These are phyloP conservation scores for Neofusicoccum kwambonambiense DNA, from an alignment of 2,329 filamentous ascomycete species.

Conservation along the genomic window DNA sequence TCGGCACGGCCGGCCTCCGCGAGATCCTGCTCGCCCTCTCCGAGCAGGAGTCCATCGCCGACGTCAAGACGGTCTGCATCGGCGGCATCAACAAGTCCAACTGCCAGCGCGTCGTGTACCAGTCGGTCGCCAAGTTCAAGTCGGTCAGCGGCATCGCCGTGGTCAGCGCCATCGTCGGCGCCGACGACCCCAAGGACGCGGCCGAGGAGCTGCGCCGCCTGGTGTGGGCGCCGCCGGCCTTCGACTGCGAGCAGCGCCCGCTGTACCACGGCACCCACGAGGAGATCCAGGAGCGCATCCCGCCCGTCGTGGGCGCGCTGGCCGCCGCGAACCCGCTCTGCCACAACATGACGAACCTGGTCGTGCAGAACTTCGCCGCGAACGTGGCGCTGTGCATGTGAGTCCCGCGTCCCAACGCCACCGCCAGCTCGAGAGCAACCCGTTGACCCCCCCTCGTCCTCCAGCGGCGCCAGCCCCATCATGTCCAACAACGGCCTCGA, in stretches of 20 bases:
- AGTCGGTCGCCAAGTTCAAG: slow-evolving; percentile 59
- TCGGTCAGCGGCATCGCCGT: slow-evolving; percentile 78
- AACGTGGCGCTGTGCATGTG: slow-evolving; percentile 78
- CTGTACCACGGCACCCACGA: slow-evolving; percentile 13
- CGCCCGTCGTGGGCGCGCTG: slow-evolving; percentile 59
- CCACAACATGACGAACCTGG: slow-evolving; percentile 97
- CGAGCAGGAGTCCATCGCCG: slow-evolving; percentile 30
- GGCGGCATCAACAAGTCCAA: slow-evolving; percentile 82
- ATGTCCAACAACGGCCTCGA: slow-evolving; percentile 87
- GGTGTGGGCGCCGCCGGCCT: slow-evolving; percentile 42
- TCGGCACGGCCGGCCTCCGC: slow-evolving; percentile 70
- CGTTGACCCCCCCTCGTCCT: too few species aligned
- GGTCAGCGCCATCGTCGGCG: slow-evolving; percentile 83
- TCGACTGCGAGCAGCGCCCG: slow-evolving; percentile 19
- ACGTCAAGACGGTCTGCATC: slow-evolving; percentile 68
- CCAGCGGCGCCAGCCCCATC: slow-evolving; percentile 75
- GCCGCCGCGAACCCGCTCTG: slow-evolving; percentile 67
- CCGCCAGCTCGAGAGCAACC: too few species aligned
- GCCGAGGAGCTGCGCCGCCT: slow-evolving; percentile 59
- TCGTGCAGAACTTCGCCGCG: slow-evolving; percentile 92
- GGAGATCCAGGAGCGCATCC: slow-evolving; percentile 22
- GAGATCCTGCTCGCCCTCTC: slow-evolving; percentile 64
- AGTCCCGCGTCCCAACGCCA: slow-evolving; percentile 17
- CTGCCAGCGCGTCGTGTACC: slow-evolving; percentile 69
- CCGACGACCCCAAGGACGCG: slow-evolving; percentile 63